Evolutionary conservation across 495 filamentous ascomycete genomes (phyloP).

Genomic region (Podospora pseudoanserina): DNA sequence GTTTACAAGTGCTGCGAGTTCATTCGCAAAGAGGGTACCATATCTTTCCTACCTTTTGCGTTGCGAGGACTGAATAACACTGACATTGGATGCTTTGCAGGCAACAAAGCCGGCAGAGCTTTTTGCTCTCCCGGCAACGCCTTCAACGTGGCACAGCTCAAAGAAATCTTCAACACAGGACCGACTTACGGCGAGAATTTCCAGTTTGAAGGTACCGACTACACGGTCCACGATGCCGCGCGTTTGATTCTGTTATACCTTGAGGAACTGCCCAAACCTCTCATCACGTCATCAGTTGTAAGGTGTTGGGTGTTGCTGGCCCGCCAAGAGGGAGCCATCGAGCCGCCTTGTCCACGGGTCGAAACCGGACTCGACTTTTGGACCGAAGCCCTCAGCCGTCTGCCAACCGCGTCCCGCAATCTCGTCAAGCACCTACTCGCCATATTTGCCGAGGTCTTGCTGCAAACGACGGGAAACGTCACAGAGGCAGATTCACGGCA

Average conservation of each 20-base stretch:
- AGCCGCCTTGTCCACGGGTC: slow-evolving; percentile 21
- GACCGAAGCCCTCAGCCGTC: slow-evolving; percentile 33
- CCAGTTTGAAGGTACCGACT: slow-evolving; percentile 22
- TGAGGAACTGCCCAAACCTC: slow-evolving; percentile 25
- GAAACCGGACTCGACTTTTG: slow-evolving; percentile 34
- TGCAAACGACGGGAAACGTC: slow-evolving; percentile 10
- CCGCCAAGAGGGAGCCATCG: slow-evolving; percentile 29
- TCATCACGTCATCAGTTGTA: slow-evolving; percentile 25
- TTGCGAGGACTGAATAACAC: background rate
- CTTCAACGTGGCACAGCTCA: slow-evolving; percentile 25
- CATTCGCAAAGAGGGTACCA: slow-evolving; percentile 23
- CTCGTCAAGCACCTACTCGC: slow-evolving; percentile 28
- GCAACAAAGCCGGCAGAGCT: slow-evolving; percentile 16
- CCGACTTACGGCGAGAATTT: slow-evolving; percentile 28
- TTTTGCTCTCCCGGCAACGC: slow-evolving; percentile 25
- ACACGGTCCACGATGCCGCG: slow-evolving; percentile 29
- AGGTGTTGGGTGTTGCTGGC: slow-evolving; percentile 30
- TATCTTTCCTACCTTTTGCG: background rate
- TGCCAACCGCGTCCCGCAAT: slow-evolving; percentile 26
- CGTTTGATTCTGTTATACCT: slow-evolving; percentile 29
- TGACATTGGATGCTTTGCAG: slow-evolving; percentile 11
- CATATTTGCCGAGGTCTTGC: slow-evolving; percentile 27
- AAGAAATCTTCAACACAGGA: slow-evolving; percentile 21
- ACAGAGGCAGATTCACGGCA: slow-evolving; percentile 26
- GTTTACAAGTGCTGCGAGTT: slow-evolving; percentile 34